phyloP scores from a whole-genome alignment of 2,329 filamentous ascomycete genomes.

The Fusarium tjaetaba region DNA sequence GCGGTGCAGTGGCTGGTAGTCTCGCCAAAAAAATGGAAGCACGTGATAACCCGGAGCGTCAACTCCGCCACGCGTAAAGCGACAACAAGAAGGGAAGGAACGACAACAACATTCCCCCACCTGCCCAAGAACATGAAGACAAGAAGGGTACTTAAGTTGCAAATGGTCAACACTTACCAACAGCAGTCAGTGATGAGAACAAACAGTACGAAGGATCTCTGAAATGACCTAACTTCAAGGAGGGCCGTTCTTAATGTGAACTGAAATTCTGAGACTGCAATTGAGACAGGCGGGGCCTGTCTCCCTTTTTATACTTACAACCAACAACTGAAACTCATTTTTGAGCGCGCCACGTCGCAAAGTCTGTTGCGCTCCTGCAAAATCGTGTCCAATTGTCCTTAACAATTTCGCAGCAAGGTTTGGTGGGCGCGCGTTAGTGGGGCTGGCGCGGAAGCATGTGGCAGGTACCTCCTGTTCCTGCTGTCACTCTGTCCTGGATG shows the following conservation, averaged over 20 bases:
- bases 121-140: background rate
- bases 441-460: background rate
- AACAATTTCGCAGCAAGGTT: background rate
- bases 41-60: background rate
- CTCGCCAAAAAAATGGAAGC: accelerated
- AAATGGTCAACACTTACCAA: background rate
- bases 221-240: too few species aligned
- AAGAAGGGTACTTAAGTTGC: background rate
- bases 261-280: background rate
- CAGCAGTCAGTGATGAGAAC: background rate
- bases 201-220: too few species aligned
- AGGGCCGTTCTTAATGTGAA: too few species aligned
- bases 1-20: background rate
- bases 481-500: background rate
- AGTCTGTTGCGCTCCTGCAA: background rate
- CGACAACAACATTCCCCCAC: background rate
- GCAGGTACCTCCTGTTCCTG: background rate
- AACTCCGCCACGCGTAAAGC: background rate
- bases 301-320: background rate
- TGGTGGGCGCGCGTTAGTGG: background rate
- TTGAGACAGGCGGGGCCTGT: background rate
- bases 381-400: background rate
- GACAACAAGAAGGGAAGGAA: background rate
- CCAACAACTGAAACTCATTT: background rate
- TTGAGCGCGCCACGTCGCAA: background rate